Percentiles rank a stretch among this genome's conserved stretches.
Evolutionary conservation across 2,329 filamentous ascomycete genomes (phyloP).

Genomic region (Akanthomyces dipterigenus): DNA sequence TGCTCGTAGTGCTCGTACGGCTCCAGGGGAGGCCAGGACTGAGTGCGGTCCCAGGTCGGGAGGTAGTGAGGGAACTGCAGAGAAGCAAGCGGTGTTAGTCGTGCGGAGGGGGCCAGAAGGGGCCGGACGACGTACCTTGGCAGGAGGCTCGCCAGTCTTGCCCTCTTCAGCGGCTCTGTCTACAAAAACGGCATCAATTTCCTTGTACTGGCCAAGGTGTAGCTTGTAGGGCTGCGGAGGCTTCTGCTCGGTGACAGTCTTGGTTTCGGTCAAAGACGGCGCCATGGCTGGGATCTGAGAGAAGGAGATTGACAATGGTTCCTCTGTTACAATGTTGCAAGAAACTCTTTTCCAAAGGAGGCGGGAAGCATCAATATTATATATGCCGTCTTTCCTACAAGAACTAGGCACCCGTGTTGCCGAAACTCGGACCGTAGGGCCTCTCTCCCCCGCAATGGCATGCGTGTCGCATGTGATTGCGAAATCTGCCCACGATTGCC

Average conservation of each 20-base stretch:
- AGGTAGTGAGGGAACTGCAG: constrained; percentile 39
- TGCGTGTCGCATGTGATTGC: constrained; percentile 2
- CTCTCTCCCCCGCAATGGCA: constrained; percentile 10
- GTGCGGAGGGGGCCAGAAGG: no score
- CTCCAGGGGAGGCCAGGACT: constrained; percentile 50
- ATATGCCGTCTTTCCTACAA: neutral
- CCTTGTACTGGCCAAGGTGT: constrained; percentile 25
- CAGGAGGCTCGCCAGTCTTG: constrained; percentile 21
- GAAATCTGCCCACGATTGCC: constrained; percentile 3
- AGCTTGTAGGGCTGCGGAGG: constrained; percentile 17
- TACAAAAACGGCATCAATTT: constrained; percentile 21
- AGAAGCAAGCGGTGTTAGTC: neutral
- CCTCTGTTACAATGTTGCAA: neutral
- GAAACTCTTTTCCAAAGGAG: neutral
- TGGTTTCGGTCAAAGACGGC: constrained; percentile 9
- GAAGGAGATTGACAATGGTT: neutral
- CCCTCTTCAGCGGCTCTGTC: constrained; percentile 23
- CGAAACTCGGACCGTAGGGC: neutral
- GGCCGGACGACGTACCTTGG: constrained; percentile 20
- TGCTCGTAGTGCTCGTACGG: constrained; percentile 60
- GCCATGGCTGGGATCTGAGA: constrained; percentile 4
- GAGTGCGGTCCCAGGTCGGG: constrained; percentile 51
- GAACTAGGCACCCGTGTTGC: neutral
- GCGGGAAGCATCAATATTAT: neutral
- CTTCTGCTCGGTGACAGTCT: neutral